Percentiles rank a stretch among this genome's conserved stretches.
These are phyloP conservation scores for Leptomonas pyrrhocoris DNA, from an alignment of 208 protist genomes.

Conservation along the genomic window DNA sequence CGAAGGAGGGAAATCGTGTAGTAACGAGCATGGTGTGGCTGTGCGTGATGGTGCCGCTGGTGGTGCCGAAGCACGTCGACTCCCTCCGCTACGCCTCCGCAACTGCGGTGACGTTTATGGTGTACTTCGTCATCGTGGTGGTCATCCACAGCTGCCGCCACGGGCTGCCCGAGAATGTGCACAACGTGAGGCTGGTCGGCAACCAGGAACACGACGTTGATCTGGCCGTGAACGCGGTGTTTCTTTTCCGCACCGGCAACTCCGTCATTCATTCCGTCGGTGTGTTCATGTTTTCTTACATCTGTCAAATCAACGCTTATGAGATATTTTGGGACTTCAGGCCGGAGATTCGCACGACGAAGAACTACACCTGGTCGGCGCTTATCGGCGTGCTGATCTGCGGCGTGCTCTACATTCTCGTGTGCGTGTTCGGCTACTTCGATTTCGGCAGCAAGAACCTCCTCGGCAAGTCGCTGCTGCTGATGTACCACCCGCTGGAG, in stretches of 20 bases:
- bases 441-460: slow-evolving; percentile 57
- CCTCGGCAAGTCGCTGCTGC: slow-evolving; percentile 48
- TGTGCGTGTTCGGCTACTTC: slow-evolving; percentile 68
- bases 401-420: slow-evolving; percentile 51
- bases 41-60: slow-evolving; percentile 58
- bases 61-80: slow-evolving; percentile 66
- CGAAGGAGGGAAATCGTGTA: slow-evolving; percentile 25
- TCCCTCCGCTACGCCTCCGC: slow-evolving; percentile 63
- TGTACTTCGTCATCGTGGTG: slow-evolving; percentile 54
- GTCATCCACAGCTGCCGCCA: slow-evolving; percentile 44
- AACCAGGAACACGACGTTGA: slow-evolving; percentile 14
- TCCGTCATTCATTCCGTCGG: slow-evolving; percentile 38
- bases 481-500: slow-evolving; percentile 54
- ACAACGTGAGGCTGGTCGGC: slow-evolving; percentile 31
- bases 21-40: slow-evolving; percentile 47
- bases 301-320: slow-evolving; percentile 60
- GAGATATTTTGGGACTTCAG: slow-evolving; percentile 63
- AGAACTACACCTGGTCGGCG: slow-evolving; percentile 44
- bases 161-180: slow-evolving; percentile 24
- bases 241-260: slow-evolving; percentile 58
- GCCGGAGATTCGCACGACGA: slow-evolving; percentile 27
- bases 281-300: slow-evolving; percentile 69
- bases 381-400: slow-evolving; percentile 60
- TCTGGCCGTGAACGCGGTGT: slow-evolving; percentile 30
- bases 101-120: slow-evolving; percentile 53